Evolutionary conservation across 2,329 filamentous ascomycete genomes (phyloP), one percentile per base, ranked within the genome.

Genomic region (Aphanoascus verrucosus): DNA sequence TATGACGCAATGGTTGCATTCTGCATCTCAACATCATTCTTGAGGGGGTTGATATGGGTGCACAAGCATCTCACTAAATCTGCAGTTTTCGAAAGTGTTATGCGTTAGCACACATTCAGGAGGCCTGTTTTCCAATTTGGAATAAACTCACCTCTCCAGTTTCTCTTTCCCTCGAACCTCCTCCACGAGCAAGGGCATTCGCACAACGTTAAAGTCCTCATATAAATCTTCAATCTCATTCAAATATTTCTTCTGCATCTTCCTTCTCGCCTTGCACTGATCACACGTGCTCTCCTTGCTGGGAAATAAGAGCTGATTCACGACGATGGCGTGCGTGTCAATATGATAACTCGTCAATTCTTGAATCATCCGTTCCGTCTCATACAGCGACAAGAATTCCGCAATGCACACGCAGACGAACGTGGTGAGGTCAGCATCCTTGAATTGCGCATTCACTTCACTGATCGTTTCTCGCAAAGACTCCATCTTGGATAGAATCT

Each of bases 341-440:
- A 98, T 98, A 65, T 85, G 77, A 74, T 95, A 98, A 68, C 81
- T 86, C 46, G 88, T 84, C 57, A 98, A 77, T 75, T 98, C 93
- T 77, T 98, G 93, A 64, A 98, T 97, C 93, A 98, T 97, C 64
- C 93, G 86, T 77, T 98, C 93, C 57, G 93, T 98, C 78, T 98
- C 93, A 75, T 98, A 98, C 50, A 98, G 78, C 37, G 85, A 90
- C 63, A 98, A 72, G 75, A 98, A 98, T 73, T 98, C 93, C 51
- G 93, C 88, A 69, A 98, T 98, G 71, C 93, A 95, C 57, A 98
- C 93, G 69, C 93, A 97, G 52, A 98, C 89, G 66, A 98, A 98
- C 0, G 93, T 98, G 19, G 90, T 96, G 63, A 96, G 81, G 60
- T 89, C 85, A 54, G 93, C 84, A 67, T 98, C 87, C 77, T 98